Evolutionary conservation across 2,329 filamentous ascomycete species (phyloP), one percentile per base, ranked within the genome.

Genomic region (Penicillium sp.): DNA sequence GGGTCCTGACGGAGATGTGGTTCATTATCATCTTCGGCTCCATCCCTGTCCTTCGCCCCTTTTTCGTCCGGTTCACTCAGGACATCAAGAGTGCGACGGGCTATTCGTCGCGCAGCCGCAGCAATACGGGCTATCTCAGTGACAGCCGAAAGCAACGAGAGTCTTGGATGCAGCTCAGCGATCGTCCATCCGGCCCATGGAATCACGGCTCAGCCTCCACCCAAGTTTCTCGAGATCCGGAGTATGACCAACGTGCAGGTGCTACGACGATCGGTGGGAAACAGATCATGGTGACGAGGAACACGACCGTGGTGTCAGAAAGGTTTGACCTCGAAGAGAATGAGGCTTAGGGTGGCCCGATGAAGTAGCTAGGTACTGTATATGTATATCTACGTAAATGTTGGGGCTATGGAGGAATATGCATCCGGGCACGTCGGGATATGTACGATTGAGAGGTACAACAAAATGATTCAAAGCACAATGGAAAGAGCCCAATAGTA

Each of bases 1-100:
- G 48, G 50, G 43, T 47, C 4, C 36, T 53, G 10, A 53, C 50
- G 0, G 50, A 53, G 15, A 53, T 53, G 50, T 53, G 50, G 50
- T 53, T 53, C 10, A 51, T 48, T 8, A 41, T 48, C 11, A 48
- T 48, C 8, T 53, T 53, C 17, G 50, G 50, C 16, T 53, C 50
- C 2, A 50, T 53, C 6, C 50, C 50, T 2, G 45, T 44, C 1
- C 47, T 52, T 3, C 47, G 49, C 2, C 36, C 39, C 2, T 42
- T 50, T 23, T 52, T 52, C 14, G 32, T 48, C 9, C 40, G 33
- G 5, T 48, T 52, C 28, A 43, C 39, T 0, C 49, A 52, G n/a
- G 44, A 47, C 33, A 45, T 52, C 15, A 52, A 52, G 13, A 40
- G 15, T 16, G 41, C 36, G 1, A 38, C 43, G 2, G 21, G 38